A percentile compares a stretch with the other conserved stretches of the same genome.
phyloP scores from a whole-genome alignment of 768 basidiomycete genomes.

The Strobilomyces dryophilus region DNA sequence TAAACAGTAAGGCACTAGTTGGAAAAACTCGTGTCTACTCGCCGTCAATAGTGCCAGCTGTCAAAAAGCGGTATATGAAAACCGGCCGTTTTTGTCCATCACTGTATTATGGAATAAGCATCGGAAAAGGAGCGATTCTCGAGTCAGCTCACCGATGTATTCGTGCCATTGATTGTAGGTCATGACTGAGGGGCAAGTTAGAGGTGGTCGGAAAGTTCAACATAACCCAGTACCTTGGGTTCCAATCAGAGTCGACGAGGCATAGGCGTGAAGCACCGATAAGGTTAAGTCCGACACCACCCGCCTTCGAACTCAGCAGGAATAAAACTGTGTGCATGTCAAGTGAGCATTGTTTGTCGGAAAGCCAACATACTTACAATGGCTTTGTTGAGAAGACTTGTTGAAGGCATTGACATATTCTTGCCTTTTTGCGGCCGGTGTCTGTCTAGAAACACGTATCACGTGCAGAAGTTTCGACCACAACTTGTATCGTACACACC shows the following conservation, averaged over 20 bases:
- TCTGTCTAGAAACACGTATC: slow-evolving; percentile 48
- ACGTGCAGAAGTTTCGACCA: not conserved
- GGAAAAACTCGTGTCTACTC: slow-evolving; percentile 11
- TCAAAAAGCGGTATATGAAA: slow-evolving; percentile 84
- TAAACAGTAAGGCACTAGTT: not conserved
- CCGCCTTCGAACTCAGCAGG: slow-evolving; percentile 90
- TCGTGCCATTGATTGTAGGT: slow-evolving; percentile 95
- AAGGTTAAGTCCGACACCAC: slow-evolving; percentile 91
- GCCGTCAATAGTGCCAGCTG: slow-evolving; percentile 90
- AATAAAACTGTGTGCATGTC: slow-evolving; percentile 63
- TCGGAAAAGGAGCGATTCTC: not conserved
- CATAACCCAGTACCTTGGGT: slow-evolving; percentile 58
- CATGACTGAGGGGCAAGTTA: slow-evolving; percentile 51
- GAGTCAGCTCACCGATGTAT: slow-evolving; percentile 69
- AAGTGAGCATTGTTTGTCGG: not conserved
- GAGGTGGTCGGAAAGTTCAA: not conserved
- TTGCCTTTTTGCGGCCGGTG: slow-evolving; percentile 71
- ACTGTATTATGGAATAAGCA: slow-evolving; percentile 36
- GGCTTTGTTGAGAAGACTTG: slow-evolving; percentile 59
- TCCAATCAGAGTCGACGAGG: slow-evolving; percentile 91
- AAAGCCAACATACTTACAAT: slow-evolving; percentile 46
- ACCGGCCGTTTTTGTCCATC: slow-evolving; percentile 94
- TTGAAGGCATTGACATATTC: slow-evolving; percentile 90
- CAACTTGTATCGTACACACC: slow-evolving; percentile 39
- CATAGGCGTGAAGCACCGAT: slow-evolving; percentile 88